Conservation (phyloP, 1,139 yeast genomes). For the Pneumocystis jirovecii region DNA sequence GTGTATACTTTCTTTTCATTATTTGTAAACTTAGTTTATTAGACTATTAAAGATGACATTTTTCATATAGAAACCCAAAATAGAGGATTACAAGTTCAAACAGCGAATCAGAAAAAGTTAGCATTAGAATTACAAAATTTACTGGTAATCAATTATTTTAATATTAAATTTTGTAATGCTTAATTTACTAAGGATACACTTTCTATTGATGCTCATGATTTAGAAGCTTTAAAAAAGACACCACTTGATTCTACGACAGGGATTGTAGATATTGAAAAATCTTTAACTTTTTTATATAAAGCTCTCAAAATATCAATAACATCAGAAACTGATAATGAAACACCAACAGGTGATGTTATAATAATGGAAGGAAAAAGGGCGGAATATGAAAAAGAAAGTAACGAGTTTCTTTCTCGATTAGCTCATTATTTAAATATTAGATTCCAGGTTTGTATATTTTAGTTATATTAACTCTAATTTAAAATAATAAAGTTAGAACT, state of each 20-base stretch:
- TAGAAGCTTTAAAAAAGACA: constrained; percentile 35
- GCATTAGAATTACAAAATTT: constrained; percentile 57
- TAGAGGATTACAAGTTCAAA: constrained; percentile 69
- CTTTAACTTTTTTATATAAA: constrained; percentile 43
- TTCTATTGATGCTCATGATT: constrained; percentile 43
- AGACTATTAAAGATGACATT: constrained; percentile 49
- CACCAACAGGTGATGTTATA: constrained; percentile 28
- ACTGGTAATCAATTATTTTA: not conserved
- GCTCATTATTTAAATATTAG: constrained; percentile 8
- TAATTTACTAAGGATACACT: constrained; percentile 39
- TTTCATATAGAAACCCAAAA: constrained; percentile 59
- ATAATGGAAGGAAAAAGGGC: constrained; percentile 4
- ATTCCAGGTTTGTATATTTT: constrained; percentile 8
- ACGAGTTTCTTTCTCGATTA: constrained; percentile 8
- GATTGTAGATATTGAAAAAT: constrained; percentile 39
- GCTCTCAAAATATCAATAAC: constrained; percentile 32
- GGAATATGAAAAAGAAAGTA: constrained; percentile 8
- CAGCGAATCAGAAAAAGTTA: constrained; percentile 62
- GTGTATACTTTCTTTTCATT: not conserved
- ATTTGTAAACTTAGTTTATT: not conserved
- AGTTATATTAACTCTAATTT: not conserved
- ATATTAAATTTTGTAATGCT: not conserved
- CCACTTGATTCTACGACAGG: constrained; percentile 36
- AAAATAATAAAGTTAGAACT: constrained; percentile 3
- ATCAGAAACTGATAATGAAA: not conserved